These are phyloP conservation scores for Ceratopteris richardii DNA, from an alignment of 75 land plant species.

Conservation along the genomic window DNA sequence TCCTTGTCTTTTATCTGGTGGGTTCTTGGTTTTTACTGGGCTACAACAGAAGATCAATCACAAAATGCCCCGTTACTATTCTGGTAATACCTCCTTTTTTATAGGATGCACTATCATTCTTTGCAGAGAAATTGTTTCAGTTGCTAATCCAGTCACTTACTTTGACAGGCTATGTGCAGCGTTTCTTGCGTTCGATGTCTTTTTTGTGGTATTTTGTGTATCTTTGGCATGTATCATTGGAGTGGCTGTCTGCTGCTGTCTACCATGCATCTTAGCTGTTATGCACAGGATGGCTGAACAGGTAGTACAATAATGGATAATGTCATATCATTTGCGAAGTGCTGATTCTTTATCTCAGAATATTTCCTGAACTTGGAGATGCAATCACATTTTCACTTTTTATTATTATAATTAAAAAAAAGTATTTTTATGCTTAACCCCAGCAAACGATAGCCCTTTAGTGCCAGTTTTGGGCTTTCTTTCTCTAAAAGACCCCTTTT, in stretches of 20 bases:
- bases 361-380: too few species aligned
- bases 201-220: constrained; percentile 89
- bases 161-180: constrained; percentile 87
- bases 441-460: too few species aligned
- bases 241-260: constrained; percentile 93
- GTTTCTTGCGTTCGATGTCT: constrained; percentile 92
- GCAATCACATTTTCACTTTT: too few species aligned
- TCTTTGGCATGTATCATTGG: constrained; percentile 95
- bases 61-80: constrained; percentile 73
- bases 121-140: background rate
- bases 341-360: too few species aligned
- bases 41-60: constrained; percentile 75
- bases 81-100: constrained; percentile 39
- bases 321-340: too few species aligned
- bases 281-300: constrained; percentile 88
- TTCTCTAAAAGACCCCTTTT: too few species aligned
- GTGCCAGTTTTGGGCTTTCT: too few species aligned
- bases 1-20: constrained; percentile 97
- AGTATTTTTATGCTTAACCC: too few species aligned
- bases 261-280: constrained; percentile 95
- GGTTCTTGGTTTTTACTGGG: constrained; percentile 96
- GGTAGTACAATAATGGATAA: too few species aligned
- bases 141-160: background rate
- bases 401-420: too few species aligned
- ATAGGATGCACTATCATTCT: background rate